A percentile compares a stretch with the other conserved stretches of the same genome.
These are phyloP conservation scores for Penicillium sp. DNA, from an alignment of 2,329 filamentous ascomycete genomes.

Conservation along the genomic window DNA sequence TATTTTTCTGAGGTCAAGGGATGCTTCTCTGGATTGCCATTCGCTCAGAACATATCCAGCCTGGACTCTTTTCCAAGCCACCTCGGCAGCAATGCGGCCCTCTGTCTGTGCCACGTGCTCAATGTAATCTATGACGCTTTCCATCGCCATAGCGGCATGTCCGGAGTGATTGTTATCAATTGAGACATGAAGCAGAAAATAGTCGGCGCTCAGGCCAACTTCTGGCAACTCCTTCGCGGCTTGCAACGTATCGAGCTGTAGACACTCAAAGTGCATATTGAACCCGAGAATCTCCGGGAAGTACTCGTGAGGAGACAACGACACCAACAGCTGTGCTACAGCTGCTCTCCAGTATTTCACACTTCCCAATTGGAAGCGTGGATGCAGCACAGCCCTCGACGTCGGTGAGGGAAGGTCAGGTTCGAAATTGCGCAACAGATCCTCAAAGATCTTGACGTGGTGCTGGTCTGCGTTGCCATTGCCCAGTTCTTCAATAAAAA, in stretches of 20 bases:
- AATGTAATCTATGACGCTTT: constrained; percentile 37
- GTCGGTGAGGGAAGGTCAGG: constrained; percentile 28
- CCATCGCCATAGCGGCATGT: constrained; percentile 45
- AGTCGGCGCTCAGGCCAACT: constrained; percentile 41
- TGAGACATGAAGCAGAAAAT: constrained; percentile 47
- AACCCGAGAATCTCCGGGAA: constrained; percentile 49
- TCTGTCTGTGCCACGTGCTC: constrained; percentile 20
- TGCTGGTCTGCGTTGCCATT: constrained; percentile 45
- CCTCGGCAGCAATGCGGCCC: constrained; percentile 25
- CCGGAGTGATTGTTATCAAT: constrained; percentile 48
- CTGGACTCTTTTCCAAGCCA: constrained; percentile 40
- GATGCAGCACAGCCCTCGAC: constrained; percentile 23
- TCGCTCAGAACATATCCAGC: constrained; percentile 39
- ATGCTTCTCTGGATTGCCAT: constrained; percentile 4
- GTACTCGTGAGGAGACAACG: constrained; percentile 46
- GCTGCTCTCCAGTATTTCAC: constrained; percentile 39
- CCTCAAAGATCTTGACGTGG: constrained; percentile 37
- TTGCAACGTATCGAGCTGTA: constrained; percentile 38
- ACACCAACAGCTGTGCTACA: constrained; percentile 43
- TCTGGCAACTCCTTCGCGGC: constrained; percentile 42
- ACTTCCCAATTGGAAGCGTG: constrained; percentile 2
- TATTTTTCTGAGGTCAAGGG: not conserved
- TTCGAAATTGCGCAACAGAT: constrained; percentile 29
- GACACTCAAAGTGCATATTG: constrained; percentile 45
- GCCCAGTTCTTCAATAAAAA: constrained; percentile 48